Conservation (phyloP, 495 filamentous ascomycete species). For the Daldinia childiae region DNA sequence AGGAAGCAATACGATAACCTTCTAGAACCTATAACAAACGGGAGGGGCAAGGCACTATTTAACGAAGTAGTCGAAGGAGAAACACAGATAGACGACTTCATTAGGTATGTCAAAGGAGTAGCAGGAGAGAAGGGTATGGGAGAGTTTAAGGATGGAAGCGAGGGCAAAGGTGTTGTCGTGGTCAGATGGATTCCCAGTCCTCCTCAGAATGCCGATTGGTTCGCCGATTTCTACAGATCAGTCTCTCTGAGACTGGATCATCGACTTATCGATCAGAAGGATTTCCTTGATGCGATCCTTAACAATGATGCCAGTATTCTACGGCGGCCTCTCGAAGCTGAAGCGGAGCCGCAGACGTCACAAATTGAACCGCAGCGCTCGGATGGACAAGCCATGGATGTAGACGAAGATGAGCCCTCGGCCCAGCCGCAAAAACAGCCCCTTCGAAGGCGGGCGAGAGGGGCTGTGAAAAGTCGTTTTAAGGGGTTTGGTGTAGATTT, state of each 20-base stretch:
- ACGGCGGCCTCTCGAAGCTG: conserved; percentile 66
- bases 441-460: conserved; percentile 46
- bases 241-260: conserved; percentile 78
- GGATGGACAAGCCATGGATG: conserved; percentile 45
- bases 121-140: conserved; percentile 76
- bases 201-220: conserved; percentile 72
- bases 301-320: conserved; percentile 75
- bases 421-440: conserved; percentile 33
- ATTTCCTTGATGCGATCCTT: conserved; percentile 92
- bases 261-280: conserved; percentile 85
- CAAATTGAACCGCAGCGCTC: conserved; percentile 19
- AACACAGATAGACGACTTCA: conserved; percentile 79
- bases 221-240: conserved; percentile 68
- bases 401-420: conserved; percentile 41
- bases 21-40: conserved; percentile 75
- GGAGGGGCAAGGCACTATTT: conserved; percentile 81
- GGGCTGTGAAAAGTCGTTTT: conserved; percentile 69
- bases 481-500: conserved; percentile 69
- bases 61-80: conserved; percentile 68
- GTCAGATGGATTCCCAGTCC: conserved; percentile 76
- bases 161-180: conserved; percentile 76
- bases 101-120: conserved; percentile 76
- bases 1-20: conserved; percentile 80
- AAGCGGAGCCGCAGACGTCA: conserved; percentile 34
- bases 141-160: conserved; percentile 67